Conservation (phyloP, 345 rosid genomes). For the Citropsis articulata region DNA sequence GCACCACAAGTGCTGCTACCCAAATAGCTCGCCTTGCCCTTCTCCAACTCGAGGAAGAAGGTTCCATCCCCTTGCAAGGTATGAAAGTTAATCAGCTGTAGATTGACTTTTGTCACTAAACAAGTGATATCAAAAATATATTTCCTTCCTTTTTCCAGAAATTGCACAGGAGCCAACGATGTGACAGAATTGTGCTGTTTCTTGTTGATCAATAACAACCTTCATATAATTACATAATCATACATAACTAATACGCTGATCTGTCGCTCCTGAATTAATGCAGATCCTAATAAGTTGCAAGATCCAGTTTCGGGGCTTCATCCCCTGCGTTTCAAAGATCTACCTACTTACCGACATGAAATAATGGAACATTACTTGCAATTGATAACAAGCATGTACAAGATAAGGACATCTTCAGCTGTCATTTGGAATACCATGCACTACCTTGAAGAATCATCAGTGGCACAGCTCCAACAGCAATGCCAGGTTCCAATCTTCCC, state of each 20-base stretch:
- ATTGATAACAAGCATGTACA: not conserved
- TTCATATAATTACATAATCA: not conserved
- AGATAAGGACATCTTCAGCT: not conserved
- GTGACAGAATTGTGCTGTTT: not conserved
- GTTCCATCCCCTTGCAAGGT: not conserved
- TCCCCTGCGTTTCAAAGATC: slow-evolving; percentile 5
- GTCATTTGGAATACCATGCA: not conserved
- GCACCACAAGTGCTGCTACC: slow-evolving; percentile 11
- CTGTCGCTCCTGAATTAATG: not conserved
- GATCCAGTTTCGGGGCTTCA: not conserved
- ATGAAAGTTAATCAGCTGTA: not conserved
- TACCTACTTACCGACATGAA: not conserved
- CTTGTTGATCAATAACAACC: not conserved
- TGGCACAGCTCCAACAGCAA: slow-evolving; percentile 1
- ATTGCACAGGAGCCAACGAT: not conserved
- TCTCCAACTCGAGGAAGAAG: not conserved
- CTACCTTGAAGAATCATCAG: slow-evolving; percentile 18
- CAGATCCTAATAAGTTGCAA: not conserved
- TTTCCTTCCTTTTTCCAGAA: not conserved
- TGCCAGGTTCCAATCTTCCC: slow-evolving; percentile 15
- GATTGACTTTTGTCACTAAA: not conserved
- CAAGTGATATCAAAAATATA: not conserved
- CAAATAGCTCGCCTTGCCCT: not conserved
- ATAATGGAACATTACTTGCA: not conserved
- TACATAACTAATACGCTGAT: not conserved